These are phyloP conservation scores for Botrytis cinerea DNA, from an alignment of 2,329 filamentous ascomycete genomes.

Conservation along the genomic window DNA sequence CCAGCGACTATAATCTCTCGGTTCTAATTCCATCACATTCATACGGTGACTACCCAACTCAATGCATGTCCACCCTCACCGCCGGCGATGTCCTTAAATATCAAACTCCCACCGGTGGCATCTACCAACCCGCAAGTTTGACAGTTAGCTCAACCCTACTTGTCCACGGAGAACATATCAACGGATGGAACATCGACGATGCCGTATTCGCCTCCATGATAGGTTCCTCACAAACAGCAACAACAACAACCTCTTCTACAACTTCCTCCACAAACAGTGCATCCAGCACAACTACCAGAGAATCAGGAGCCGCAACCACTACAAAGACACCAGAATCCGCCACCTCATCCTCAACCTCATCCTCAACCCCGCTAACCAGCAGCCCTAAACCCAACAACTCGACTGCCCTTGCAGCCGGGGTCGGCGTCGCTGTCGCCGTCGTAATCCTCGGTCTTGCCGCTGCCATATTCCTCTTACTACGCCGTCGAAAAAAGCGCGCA, in stretches of 20 bases:
- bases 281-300: not conserved
- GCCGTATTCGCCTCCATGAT: conserved; percentile 16
- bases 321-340: not conserved
- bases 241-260: not conserved
- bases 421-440: not conserved
- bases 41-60: conserved; percentile 7
- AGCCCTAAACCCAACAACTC: not conserved
- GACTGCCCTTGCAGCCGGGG: not conserved
- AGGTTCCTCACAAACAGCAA: not conserved
- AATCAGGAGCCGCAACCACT: not conserved
- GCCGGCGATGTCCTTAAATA: conserved; percentile 16
- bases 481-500: not conserved
- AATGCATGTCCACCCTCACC: conserved; percentile 20
- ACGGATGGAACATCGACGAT: conserved; percentile 21
- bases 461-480: not conserved
- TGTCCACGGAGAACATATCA: conserved; percentile 21
- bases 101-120: conserved; percentile 13
- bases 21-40: not conserved
- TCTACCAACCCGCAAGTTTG: conserved; percentile 17
- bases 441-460: not conserved
- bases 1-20: conserved; percentile 14
- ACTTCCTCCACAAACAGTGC: not conserved
- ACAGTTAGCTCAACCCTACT: conserved; percentile 1
- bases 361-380: not conserved
- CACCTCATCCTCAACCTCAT: not conserved